These are phyloP conservation scores for Paulownia fortunei DNA, from an alignment of 257 asterid genomes.

Conservation along the genomic window DNA sequence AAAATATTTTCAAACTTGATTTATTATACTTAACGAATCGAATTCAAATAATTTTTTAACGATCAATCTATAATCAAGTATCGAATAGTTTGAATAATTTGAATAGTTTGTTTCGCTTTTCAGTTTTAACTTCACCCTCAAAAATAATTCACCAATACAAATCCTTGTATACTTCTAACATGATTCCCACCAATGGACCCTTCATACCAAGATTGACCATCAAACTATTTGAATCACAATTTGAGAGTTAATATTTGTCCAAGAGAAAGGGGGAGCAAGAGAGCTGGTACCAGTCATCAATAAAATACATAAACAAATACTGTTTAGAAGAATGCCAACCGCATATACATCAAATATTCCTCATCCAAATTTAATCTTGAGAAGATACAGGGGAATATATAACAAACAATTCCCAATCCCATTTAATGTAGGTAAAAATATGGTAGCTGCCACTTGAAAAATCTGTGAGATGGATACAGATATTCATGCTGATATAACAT, in stretches of 20 bases:
- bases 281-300: background rate
- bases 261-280: background rate
- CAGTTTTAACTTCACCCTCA: too few species aligned
- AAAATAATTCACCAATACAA: too few species aligned
- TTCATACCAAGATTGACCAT: background rate
- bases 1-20: too few species aligned
- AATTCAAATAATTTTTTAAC: too few species aligned
- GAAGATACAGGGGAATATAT: conserved; percentile 33
- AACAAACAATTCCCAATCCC: conserved; percentile 38
- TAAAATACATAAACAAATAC: conserved; percentile 26
- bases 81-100: too few species aligned
- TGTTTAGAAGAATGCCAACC: conserved; percentile 12
- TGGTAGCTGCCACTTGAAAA: conserved; percentile 34
- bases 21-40: too few species aligned
- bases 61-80: too few species aligned
- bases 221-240: background rate
- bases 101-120: too few species aligned
- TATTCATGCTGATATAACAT: conserved; percentile 26
- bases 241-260: background rate
- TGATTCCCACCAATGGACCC: background rate
- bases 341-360: conserved; percentile 40
- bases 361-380: conserved; percentile 14
- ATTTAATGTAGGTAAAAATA: conserved; percentile 30
- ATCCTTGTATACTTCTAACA: too few species aligned
- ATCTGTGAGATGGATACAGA: conserved; percentile 23